Evolutionary conservation across 1,284 basidiomycete species (phyloP).

Genomic region (Rhodotorula sp.): DNA sequence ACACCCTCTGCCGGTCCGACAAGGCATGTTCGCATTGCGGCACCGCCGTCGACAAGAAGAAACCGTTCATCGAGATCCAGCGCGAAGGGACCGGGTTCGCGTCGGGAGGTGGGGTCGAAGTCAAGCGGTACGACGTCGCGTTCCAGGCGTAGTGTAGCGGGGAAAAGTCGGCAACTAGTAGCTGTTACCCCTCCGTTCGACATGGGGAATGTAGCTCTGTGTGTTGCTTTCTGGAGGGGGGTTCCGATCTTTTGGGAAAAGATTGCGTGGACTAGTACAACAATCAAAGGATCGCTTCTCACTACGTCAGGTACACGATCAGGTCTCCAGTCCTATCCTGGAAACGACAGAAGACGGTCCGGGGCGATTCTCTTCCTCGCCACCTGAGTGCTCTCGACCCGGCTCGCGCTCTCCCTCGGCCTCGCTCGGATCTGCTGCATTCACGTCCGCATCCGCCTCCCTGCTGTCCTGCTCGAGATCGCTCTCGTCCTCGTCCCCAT

Average conservation of each 20-base stretch:
- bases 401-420: no score
- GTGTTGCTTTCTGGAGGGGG: no score
- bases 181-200: no score
- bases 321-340: no score
- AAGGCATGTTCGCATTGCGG: slow-evolving; percentile 42
- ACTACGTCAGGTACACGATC: no score
- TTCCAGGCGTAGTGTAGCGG: slow-evolving; percentile 36
- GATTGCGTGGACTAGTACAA: no score
- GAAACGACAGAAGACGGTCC: no score
- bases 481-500: neutral
- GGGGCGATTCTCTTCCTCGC: neutral
- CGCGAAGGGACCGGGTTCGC: slow-evolving; percentile 44
- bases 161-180: no score
- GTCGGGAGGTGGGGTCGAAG: slow-evolving; percentile 40
- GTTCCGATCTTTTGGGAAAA: no score
- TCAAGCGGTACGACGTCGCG: slow-evolving; percentile 39
- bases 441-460: neutral
- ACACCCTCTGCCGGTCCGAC: slow-evolving; percentile 41
- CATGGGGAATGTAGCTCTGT: no score
- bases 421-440: no score
- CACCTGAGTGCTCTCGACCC: neutral
- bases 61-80: slow-evolving; percentile 37
- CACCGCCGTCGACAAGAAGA: slow-evolving; percentile 37
- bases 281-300: no score
- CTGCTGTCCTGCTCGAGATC: neutral